A percentile compares a stretch with the other conserved stretches of the same genome.
These are phyloP conservation scores for Ustilago nuda DNA, from an alignment of 1,284 basidiomycete genomes.

Conservation along the genomic window DNA sequence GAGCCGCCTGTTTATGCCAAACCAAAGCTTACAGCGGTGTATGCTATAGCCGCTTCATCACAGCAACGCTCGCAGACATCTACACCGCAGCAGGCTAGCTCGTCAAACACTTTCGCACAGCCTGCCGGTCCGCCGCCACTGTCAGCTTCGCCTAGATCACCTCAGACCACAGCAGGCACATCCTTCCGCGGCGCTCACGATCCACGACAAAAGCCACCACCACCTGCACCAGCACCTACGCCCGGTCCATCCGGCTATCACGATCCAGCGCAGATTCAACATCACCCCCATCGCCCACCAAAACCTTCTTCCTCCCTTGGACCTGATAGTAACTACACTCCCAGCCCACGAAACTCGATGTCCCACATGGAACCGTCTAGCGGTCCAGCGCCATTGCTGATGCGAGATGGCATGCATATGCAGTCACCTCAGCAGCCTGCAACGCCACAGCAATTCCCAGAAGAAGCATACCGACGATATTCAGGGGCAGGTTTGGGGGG, in stretches of 20 bases:
- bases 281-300: conserved; percentile 38
- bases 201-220: conserved; percentile 34
- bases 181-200: conserved; percentile 16
- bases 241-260: conserved; percentile 15
- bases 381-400: conserved; percentile 13
- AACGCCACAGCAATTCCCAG: conserved; percentile 1
- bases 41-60: conserved; percentile 27
- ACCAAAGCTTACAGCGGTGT: conserved; percentile 71
- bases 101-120: conserved; percentile 16
- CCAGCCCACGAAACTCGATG: conserved; percentile 23
- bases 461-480: conserved; percentile 13
- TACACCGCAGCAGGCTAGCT: conserved; percentile 37
- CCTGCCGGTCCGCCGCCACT: conserved; percentile 20
- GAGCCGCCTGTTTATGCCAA: conserved; percentile 92
- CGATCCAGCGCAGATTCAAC: conserved; percentile 11
- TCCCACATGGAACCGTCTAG: conserved; percentile 11
- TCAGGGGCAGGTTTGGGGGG: conserved; percentile 9
- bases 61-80: conserved; percentile 45
- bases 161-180: conserved; percentile 8
- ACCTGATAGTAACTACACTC: conserved; percentile 16
- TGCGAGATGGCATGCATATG: neutral
- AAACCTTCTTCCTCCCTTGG: conserved; percentile 33
- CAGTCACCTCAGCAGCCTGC: conserved; percentile 23
- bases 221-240: conserved; percentile 26
- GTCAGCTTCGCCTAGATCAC: conserved; percentile 35